These are phyloP conservation scores for Sporormia fimetaria DNA, from an alignment of 495 filamentous ascomycete genomes.

Conservation along the genomic window DNA sequence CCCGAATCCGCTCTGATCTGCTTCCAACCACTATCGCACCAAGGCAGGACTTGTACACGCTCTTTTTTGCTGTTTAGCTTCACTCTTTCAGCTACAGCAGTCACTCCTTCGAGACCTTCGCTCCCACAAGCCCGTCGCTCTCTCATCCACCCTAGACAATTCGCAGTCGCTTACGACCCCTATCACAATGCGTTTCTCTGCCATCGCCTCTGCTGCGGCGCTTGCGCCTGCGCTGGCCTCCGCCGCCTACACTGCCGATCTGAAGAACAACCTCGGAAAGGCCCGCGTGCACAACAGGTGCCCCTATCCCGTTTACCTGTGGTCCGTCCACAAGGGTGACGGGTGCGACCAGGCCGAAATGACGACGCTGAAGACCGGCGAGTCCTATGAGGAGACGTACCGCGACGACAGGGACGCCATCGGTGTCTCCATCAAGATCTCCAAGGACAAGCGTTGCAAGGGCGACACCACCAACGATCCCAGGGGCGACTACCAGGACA, in stretches of 20 bases:
- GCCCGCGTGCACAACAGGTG: constrained; percentile 23
- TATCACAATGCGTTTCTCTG: constrained; percentile 21
- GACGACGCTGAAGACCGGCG: constrained; percentile 5
- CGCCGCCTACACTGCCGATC: not conserved
- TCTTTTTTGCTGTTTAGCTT: constrained; percentile 25
- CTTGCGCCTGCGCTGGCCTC: constrained; percentile 12
- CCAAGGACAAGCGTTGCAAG: constrained; percentile 8
- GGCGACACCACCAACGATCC: not conserved
- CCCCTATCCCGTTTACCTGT: constrained; percentile 21
- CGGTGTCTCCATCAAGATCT: constrained; percentile 25
- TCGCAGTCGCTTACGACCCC: not conserved
- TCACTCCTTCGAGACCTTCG: constrained; percentile 15
- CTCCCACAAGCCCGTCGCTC: constrained; percentile 11
- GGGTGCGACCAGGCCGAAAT: constrained; percentile 1
- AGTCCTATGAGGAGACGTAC: constrained; percentile 20
- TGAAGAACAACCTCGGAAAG: not conserved
- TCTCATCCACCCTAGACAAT: not conserved
- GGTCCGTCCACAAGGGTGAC: constrained; percentile 15
- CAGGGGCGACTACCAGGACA: not conserved
- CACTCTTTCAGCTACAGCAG: constrained; percentile 25
- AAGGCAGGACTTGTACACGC: constrained; percentile 22
- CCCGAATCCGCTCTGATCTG: constrained; percentile 2
- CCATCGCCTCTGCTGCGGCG: constrained; percentile 12
- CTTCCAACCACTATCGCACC: constrained; percentile 15
- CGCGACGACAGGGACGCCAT: not conserved